Evolutionary conservation across 2,329 filamentous ascomycete species (phyloP), one percentile per base, ranked within the genome.

Genomic region (Aureobasidium sp.): DNA sequence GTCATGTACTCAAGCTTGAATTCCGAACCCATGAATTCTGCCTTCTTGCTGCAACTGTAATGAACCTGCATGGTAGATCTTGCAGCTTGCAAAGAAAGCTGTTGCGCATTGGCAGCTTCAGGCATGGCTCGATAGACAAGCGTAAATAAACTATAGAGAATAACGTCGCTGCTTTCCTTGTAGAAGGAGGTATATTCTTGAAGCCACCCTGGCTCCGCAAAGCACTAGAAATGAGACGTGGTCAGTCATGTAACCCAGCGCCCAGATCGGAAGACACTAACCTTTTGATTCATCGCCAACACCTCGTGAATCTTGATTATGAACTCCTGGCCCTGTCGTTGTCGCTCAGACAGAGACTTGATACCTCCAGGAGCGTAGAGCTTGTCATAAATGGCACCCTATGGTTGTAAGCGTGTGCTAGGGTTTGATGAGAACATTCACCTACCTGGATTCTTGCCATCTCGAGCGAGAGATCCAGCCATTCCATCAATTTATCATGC

Each of bases 361-460:
- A 39, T 58, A 32, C 54, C 37, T 14, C 77, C 45, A 16, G 62
- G 59, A 34, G 29, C 29, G 29, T 63, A 63, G 2, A 63, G 53
- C n/a, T 45, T 63, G n/a, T 63, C 62, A 25, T 63, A 63, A 2
- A 63, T 59, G 1, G 30, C 25, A 11, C 62, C 62, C 41, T 63
- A 14, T 11, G 13, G 11, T 13, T 5, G 27, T 42, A 5, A 53
- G 58, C 21, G n/a, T 16, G 16, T 45, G 25, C 7, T 25, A 6
- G 11, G 2, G 42, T 32, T 25, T 3, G 50, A 30, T 34, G 42
- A 29, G 5, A 11, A 6, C 10, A 13, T 6, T 5, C 5, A 32
- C 51, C 21, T 14, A 57, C 53, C 41, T 58, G 42, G 1, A 48
- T 36, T 25, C 25, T 34, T 30, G 54, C 54, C 47, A 61, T 61